Percentiles rank a stretch among this genome's conserved stretches.
Evolutionary conservation across 495 filamentous ascomycete species (phyloP).

Genomic region (Astrocystis sublimbata): DNA sequence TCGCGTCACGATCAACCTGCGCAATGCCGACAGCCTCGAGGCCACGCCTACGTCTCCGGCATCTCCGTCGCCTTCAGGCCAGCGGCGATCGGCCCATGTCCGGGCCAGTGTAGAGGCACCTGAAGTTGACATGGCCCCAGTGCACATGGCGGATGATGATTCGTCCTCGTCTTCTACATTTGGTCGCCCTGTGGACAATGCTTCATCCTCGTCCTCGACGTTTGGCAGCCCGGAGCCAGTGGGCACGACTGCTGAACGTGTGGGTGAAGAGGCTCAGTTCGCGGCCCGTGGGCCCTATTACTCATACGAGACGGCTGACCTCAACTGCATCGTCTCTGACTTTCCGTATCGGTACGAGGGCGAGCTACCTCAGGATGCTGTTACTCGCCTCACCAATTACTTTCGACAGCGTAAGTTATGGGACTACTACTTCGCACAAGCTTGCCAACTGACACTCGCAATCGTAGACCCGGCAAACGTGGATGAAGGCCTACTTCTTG

Average conservation of each 20-base stretch:
- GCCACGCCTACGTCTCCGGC: conserved; percentile 47
- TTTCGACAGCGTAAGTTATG: conserved; percentile 39
- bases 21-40: conserved; percentile 44
- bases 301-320: not conserved
- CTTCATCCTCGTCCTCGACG: conserved; percentile 40
- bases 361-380: conserved; percentile 42
- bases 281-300: conserved; percentile 12
- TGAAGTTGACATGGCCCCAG: conserved; percentile 39
- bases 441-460: conserved; percentile 18
- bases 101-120: conserved; percentile 44
- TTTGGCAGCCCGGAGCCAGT: conserved; percentile 42
- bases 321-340: conserved; percentile 24
- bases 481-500: conserved; percentile 37
- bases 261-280: conserved; percentile 37
- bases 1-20: conserved; percentile 56
- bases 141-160: conserved; percentile 27
- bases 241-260: conserved; percentile 27
- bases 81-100: conserved; percentile 31
- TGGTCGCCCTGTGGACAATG: conserved; percentile 2
- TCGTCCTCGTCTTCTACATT: too few species aligned
- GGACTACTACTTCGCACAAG: not conserved
- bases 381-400: conserved; percentile 36
- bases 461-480: conserved; percentile 38
- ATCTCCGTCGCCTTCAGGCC: conserved; percentile 41
- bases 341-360: conserved; percentile 45